Percentiles rank a stretch among this genome's conserved stretches.
phyloP scores from a whole-genome alignment of 169 alveolate species.

The Neospora caninum region DNA sequence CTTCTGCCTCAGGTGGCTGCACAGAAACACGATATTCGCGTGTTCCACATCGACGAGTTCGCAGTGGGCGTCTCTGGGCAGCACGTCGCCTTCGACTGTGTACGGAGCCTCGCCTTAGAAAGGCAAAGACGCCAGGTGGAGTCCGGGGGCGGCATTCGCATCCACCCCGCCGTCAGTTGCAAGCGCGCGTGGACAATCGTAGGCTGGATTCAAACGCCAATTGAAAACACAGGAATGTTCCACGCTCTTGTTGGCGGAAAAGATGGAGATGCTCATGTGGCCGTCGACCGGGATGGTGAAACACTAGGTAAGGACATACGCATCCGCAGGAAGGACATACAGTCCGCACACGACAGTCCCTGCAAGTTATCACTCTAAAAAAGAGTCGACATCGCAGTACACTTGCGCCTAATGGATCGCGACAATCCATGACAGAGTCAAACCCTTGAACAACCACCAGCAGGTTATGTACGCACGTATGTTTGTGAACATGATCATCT shows the following conservation, averaged over 20 bases:
- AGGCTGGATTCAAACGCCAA: neutral
- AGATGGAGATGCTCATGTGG: neutral
- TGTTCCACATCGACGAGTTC: neutral
- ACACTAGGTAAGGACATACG: neutral
- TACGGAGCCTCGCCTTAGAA: neutral
- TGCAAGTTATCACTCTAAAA: too few species aligned
- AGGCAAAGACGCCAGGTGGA: neutral
- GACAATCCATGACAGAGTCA: too few species aligned
- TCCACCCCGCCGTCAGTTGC: neutral
- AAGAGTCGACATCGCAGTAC: too few species aligned
- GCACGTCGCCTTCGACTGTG: neutral
- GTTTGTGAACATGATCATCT: too few species aligned
- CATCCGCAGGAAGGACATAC: neutral
- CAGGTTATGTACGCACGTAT: too few species aligned
- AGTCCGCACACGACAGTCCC: too few species aligned
- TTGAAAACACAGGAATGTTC: neutral
- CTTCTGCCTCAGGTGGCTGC: neutral
- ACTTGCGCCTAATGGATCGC: too few species aligned
- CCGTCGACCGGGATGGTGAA: neutral
- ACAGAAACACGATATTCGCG: neutral
- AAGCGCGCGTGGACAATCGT: constrained; percentile 4
- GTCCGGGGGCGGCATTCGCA: constrained; percentile 13
- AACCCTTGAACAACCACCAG: too few species aligned
- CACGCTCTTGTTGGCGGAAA: constrained; percentile 10
- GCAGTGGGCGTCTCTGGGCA: neutral